Base-by-base conservation (phyloP, 495 filamentous ascomycete genomes). In the Penicillium ochrochloron region DNA sequence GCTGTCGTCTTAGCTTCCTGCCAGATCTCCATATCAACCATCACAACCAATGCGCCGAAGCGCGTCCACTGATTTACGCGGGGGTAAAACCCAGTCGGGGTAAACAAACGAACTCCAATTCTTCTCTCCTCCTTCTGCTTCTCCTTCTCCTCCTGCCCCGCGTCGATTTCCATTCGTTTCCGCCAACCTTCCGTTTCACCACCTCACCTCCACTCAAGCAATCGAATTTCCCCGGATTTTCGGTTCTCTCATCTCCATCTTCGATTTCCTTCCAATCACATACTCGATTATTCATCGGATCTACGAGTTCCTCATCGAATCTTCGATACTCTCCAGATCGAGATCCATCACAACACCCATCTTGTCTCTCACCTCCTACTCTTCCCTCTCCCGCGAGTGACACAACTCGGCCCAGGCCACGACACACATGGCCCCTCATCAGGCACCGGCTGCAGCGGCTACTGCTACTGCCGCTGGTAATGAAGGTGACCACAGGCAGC, bases 11-110 rank as follows among this genome's bases (percentile, higher is more conserved):
- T 59, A 48, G 63, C 60, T 65, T 63, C 17, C 41, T 61, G 61
- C 60, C 60, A 63, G 56, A 67, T 63, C 58, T 68, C 62, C 57
- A 55, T 35, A 65, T 60, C 54, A 17, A 55, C 19, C 6, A 37
- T 56, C 29, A 35, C n/a, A 5, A 23, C 31, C n/a, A 37, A 31
- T 31, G 19, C 25, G 29, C 53, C 29, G 9, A 27, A 15, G 31
- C 7, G 53, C 33, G 31, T 31, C 33, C 50, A 34, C 35, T 29
- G 55, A 19, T 19, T 23, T 15, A 23, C 14, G 5, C 33, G 14
- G 7, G 29, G 23, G 7, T 12, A 34, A 15, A 19, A 33, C 1
- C 8, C 12, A 23, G 12, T 6, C 6, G 7, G 11, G 12, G 27
- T 19, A 31, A 21, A 4, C 5, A 52, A 1, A 29, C 15, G 0